Percentiles rank a stretch among this genome's conserved stretches.
phyloP scores from a whole-genome alignment of 2,329 filamentous ascomycete species.

The Ceratocystiopsis brevicomis region DNA sequence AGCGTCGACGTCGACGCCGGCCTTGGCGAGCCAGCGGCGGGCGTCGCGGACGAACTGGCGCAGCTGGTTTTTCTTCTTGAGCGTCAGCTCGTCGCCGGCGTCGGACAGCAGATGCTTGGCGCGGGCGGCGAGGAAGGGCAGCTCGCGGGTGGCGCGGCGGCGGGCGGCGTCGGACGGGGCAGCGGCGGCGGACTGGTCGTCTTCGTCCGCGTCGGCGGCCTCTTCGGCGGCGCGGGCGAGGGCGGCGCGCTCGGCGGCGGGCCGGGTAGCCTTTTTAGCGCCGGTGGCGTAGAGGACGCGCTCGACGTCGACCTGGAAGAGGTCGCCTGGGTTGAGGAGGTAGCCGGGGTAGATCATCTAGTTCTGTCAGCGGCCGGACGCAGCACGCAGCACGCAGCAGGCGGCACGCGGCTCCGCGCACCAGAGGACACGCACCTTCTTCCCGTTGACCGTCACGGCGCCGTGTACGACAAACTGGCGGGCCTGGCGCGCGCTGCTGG shows the following conservation, averaged over 20 bases:
- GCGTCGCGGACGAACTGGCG: conserved; percentile 52
- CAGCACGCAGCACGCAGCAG: too few relatives aligned
- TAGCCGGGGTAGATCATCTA: conserved; percentile 93
- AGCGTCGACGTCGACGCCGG: conserved; percentile 9
- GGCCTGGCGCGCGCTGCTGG: conserved; percentile 80
- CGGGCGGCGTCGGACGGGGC: conserved; percentile 1
- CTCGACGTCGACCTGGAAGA: conserved; percentile 90
- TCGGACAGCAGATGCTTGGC: conserved; percentile 13
- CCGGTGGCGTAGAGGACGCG: conserved; percentile 80
- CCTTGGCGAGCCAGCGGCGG: conserved; percentile 40
- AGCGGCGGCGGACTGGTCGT: conserved; percentile 14
- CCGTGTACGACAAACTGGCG: conserved; percentile 90
- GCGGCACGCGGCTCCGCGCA: too few relatives aligned
- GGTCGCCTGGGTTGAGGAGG: conserved; percentile 86
- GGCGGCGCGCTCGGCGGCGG: conserved; percentile 4
- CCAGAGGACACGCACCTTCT: conserved; percentile 69
- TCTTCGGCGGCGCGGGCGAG: conserved; percentile 11
- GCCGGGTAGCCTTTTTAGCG: conserved; percentile 35
- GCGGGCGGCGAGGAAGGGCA: conserved; percentile 25
- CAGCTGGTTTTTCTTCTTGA: conserved; percentile 56
- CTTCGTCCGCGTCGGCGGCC: conserved; percentile 13
- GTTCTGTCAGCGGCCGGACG: too few relatives aligned
- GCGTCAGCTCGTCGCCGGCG: conserved; percentile 29
- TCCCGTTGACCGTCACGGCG: conserved; percentile 85
- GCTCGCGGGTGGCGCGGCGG: conserved; percentile 9